phyloP scores from a whole-genome alignment of 1,139 yeast species.

The Nadsonia commutata region DNA sequence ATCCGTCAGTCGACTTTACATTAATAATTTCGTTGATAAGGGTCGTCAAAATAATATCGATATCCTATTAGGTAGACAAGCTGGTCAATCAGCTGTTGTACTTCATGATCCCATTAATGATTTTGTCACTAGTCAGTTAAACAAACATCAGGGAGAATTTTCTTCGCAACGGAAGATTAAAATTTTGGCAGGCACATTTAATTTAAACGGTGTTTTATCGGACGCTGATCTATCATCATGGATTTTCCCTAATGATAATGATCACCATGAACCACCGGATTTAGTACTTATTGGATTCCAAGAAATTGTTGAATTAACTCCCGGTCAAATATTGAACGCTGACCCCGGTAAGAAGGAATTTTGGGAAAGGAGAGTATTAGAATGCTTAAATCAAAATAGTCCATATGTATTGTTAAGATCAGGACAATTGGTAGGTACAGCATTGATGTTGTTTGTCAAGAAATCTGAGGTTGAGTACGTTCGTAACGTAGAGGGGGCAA shows the following conservation, averaged over 20 bases:
- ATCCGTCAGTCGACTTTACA: constrained; percentile 87
- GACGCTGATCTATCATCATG: constrained; percentile 52
- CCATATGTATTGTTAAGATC: constrained; percentile 62
- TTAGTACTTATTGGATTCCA: constrained; percentile 75
- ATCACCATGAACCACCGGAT: constrained; percentile 34
- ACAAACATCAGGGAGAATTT: constrained; percentile 36
- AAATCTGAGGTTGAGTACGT: constrained; percentile 47
- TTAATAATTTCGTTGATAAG: constrained; percentile 89
- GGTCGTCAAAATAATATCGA: constrained; percentile 82
- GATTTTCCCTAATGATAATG: constrained; percentile 55
- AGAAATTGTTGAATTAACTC: constrained; percentile 81
- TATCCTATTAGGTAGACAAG: constrained; percentile 63
- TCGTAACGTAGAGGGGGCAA: constrained; percentile 62
- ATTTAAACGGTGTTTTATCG: constrained; percentile 60
- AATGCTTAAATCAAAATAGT: constrained; percentile 38
- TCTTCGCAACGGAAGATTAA: constrained; percentile 46
- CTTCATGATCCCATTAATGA: constrained; percentile 85
- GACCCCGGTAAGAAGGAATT: constrained; percentile 55
- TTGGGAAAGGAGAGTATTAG: constrained; percentile 66
- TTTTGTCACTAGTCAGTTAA: constrained; percentile 50
- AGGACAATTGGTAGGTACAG: constrained; percentile 89
- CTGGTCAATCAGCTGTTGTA: constrained; percentile 54
- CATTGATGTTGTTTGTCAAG: constrained; percentile 56
- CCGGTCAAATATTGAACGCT: constrained; percentile 76
- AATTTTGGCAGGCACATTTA: constrained; percentile 74